Evolutionary conservation across 805 yeast species (phyloP), one percentile per base, ranked within the genome.

Genomic region (Kodamaea hsintzibuensis): DNA sequence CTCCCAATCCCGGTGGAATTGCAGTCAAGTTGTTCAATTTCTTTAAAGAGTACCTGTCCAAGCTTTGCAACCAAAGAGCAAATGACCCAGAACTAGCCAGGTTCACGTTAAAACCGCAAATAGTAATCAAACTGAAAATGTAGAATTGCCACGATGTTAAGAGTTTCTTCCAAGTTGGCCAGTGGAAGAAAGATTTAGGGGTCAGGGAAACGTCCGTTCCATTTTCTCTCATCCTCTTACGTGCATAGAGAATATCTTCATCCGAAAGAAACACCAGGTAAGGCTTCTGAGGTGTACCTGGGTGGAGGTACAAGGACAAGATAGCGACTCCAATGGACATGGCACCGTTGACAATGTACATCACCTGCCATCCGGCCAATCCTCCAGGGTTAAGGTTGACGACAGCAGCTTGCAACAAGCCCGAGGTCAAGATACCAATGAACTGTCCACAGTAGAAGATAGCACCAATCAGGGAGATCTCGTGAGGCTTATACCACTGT

Each of bases 1-100:
- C 74, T 6, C 88, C 88, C 35, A 84, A 65, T 13, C 82, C 85
- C 1, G 88, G 87, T 0, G 88, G 82, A n/a, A 82, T 57, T 2
- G 84, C 76, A 8, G 84, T 72, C 48, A 81, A 68, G 54, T 82
- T 73, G 60, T 84, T 82, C 37, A 59, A 54, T 35, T 54, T 43
- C 19, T 50, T 52, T 40, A 49, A 40, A 35, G 40, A 42, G 39
- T 35, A 60, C 33, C 54, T 52, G 43, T 63, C 57, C 45, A 60
- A 54, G n/a, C 66, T 60, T 35, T 63, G 54, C 27, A 70, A 57
- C 73, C 73, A 70, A 49, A 70, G 60, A 9, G 81, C 67, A 60
- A 79, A 84, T 7, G 84, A 76, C 12, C 88, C 87, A 47, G 82
- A 74, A 14, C 79, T 71, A 1, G 82, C 79, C 43, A 65, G 66